These are phyloP conservation scores for Apiospora marii DNA, from an alignment of 2,329 filamentous ascomycete genomes.

Conservation along the genomic window DNA sequence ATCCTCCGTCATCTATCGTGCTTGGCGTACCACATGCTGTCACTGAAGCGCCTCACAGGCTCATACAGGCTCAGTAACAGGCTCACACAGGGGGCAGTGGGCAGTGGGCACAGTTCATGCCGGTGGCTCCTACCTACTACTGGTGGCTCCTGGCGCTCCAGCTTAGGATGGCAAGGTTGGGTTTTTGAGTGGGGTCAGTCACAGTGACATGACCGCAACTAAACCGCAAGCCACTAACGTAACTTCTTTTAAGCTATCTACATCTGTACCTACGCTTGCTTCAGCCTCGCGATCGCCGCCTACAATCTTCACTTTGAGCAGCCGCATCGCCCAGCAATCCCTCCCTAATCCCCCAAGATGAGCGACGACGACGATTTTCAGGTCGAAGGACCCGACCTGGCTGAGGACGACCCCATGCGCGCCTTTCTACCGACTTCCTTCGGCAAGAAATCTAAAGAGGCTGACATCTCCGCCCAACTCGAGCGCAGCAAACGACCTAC, in stretches of 20 bases:
- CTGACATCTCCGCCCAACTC: conserved; percentile 82
- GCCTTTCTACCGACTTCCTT: conserved; percentile 84
- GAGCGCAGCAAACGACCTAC: conserved; percentile 74
- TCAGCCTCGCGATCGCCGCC: conserved; percentile 3
- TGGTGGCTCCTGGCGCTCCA: background rate
- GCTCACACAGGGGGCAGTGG: background rate
- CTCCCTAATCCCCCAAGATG: conserved; percentile 49
- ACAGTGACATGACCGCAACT: background rate
- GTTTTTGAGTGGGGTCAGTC: background rate
- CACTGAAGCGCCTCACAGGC: conserved; percentile 6
- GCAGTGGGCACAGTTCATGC: conserved; percentile 1
- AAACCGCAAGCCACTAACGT: background rate
- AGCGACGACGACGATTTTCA: conserved; percentile 67
- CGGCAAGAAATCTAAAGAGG: conserved; percentile 78
- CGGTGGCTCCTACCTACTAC: background rate
- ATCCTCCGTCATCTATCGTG: conserved; percentile 5
- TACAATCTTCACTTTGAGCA: conserved; percentile 1
- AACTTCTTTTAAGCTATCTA: background rate
- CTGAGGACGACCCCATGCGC: conserved; percentile 73
- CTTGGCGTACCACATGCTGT: conserved; percentile 21
- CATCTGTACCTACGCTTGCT: background rate
- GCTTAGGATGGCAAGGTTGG: background rate
- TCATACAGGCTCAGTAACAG: background rate
- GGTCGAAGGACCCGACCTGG: conserved; percentile 62
- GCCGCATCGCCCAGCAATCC: conserved; percentile 23